phyloP scores from a whole-genome alignment of 2,329 filamentous ascomycete genomes.

The Coniella lustricola region DNA sequence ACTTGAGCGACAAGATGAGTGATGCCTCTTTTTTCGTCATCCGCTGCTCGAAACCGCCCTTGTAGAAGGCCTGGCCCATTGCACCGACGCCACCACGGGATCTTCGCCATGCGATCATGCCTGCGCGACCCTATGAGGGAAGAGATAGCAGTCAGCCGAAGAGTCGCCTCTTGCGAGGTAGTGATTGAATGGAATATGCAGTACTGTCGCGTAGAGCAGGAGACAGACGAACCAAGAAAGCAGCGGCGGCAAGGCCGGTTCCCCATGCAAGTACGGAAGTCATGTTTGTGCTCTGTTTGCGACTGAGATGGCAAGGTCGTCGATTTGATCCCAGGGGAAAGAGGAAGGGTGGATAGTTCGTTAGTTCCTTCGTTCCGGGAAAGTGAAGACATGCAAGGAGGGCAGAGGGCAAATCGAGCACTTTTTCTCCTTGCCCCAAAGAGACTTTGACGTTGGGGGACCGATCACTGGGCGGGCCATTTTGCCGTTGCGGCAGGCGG shows the following conservation, averaged over 20 bases:
- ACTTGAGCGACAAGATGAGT: slow-evolving; percentile 87
- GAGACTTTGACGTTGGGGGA: slow-evolving; percentile 3
- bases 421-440: slow-evolving; percentile 10
- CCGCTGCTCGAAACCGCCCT: slow-evolving; percentile 92
- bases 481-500: not conserved
- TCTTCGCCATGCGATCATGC: slow-evolving; percentile 79
- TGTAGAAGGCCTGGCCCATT: slow-evolving; percentile 90
- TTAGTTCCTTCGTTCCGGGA: too few species aligned
- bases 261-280: slow-evolving; percentile 52
- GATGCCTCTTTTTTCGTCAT: slow-evolving; percentile 92
- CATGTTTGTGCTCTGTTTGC: slow-evolving; percentile 35
- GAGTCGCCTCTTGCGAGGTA: too few species aligned
- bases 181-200: too few species aligned
- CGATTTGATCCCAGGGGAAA: too few species aligned
- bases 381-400: not conserved
- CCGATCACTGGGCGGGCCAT: not conserved
- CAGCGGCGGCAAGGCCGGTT: slow-evolving; percentile 55
- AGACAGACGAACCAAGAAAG: slow-evolving; percentile 47
- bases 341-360: too few species aligned
- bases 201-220: not conserved
- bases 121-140: slow-evolving; percentile 69
- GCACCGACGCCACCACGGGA: slow-evolving; percentile 72
- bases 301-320: slow-evolving; percentile 2
- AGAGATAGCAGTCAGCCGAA: too few species aligned
- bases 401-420: slow-evolving; percentile 1